phyloP scores from a whole-genome alignment of 2,329 filamentous ascomycete species.

The Aspergillus novofumigatus region DNA sequence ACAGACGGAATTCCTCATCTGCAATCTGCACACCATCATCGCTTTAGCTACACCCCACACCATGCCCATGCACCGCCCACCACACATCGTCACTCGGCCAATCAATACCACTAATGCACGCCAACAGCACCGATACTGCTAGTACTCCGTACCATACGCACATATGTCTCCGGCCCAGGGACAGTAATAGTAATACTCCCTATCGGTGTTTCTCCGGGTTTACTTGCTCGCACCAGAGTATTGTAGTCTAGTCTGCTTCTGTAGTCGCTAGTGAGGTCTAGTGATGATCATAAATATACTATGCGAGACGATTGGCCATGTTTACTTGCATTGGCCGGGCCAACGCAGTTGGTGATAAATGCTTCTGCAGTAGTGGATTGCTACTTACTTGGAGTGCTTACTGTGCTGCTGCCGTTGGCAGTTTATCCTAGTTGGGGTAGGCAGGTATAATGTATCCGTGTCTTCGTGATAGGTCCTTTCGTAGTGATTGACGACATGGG shows the following conservation, averaged over 20 bases:
- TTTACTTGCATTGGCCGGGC: neutral
- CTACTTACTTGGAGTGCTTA: neutral
- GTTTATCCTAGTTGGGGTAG: neutral
- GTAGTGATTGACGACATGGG: no score
- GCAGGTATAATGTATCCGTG: neutral
- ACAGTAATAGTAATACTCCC: neutral
- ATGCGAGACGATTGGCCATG: neutral
- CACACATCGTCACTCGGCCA: neutral
- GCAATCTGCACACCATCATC: neutral
- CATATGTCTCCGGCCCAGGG: neutral
- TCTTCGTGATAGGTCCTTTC: no score
- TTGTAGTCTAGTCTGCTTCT: neutral
- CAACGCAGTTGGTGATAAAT: neutral
- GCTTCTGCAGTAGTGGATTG: neutral
- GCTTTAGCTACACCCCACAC: neutral
- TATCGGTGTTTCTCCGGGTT: slow-evolving; percentile 4
- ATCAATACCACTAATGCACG: slow-evolving; percentile 3
- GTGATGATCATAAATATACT: neutral
- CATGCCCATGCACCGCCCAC: neutral
- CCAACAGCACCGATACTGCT: neutral
- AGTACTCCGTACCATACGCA: neutral
- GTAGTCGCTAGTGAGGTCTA: neutral
- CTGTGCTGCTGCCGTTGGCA: neutral
- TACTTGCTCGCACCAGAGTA: neutral
- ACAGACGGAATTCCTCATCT: neutral